Percentiles rank a stretch among this genome's conserved stretches.
Conservation (phyloP, 2,329 filamentous ascomycete species). For the Xylariaceae sp. region DNA sequence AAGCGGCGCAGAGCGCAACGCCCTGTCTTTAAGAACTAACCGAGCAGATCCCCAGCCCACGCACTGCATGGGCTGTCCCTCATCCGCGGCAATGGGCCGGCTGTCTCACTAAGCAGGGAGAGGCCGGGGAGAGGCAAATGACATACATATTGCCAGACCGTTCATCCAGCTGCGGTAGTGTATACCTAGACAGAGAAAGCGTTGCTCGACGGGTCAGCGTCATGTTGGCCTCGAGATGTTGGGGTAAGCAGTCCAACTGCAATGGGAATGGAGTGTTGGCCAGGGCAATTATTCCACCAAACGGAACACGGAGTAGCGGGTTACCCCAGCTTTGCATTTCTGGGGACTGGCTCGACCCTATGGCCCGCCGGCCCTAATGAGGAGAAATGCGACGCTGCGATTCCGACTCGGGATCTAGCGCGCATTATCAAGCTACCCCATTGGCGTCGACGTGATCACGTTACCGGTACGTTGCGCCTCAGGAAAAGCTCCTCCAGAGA, state of each 20-base stretch:
- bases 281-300: slow-evolving; percentile 20
- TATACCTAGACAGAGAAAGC: not conserved
- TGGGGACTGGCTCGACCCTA: slow-evolving; percentile 15
- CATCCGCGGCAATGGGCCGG: slow-evolving; percentile 4
- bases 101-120: slow-evolving; percentile 2
- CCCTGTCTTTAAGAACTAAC: slow-evolving; percentile 9
- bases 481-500: no score
- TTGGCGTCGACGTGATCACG: no score
- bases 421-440: not conserved
- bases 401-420: not conserved
- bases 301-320: slow-evolving; percentile 5
- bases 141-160: not conserved
- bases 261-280: not conserved
- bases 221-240: not conserved
- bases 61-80: not conserved
- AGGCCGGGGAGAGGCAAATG: not conserved
- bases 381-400: slow-evolving; percentile 6
- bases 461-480: no score
- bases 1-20: not conserved
- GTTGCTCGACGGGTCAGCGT: not conserved
- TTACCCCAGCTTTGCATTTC: slow-evolving; percentile 11
- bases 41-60: slow-evolving; percentile 7
- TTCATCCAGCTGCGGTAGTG: not conserved
- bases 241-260: not conserved
- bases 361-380: slow-evolving; percentile 14